Conservation (phyloP, 2,329 filamentous ascomycete species). For the Claviceps lovelessii region DNA sequence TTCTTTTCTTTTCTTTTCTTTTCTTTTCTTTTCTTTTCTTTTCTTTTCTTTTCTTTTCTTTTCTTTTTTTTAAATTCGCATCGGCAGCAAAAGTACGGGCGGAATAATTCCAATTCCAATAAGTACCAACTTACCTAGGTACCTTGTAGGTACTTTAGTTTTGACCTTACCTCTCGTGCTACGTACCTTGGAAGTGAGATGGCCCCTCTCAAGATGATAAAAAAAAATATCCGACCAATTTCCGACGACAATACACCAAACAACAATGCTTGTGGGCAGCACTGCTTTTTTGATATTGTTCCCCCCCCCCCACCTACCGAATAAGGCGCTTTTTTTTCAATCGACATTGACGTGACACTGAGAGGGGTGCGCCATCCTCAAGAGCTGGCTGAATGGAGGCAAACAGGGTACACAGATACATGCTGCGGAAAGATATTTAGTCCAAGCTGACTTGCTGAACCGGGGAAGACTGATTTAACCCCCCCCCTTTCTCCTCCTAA, state of each 20-base stretch:
- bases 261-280: constrained; percentile 5
- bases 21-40: too few relatives aligned
- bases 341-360: neutral
- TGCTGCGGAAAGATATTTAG: constrained; percentile 2
- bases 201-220: neutral
- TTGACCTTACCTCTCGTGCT: too few relatives aligned
- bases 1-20: too few relatives aligned
- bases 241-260: constrained; percentile 5
- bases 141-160: neutral
- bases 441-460: neutral
- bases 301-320: neutral
- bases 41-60: too few relatives aligned
- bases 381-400: neutral
- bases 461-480: too few relatives aligned
- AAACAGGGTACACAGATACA: neutral
- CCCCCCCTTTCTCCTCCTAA: neutral
- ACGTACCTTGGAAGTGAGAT: neutral
- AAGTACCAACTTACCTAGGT: neutral
- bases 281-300: constrained; percentile 2
- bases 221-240: constrained; percentile 11
- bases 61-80: too few relatives aligned
- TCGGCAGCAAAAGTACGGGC: too few relatives aligned
- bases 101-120: too few relatives aligned
- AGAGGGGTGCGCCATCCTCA: neutral
- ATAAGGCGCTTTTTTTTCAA: neutral